phyloP scores from a whole-genome alignment of 2,329 filamentous ascomycete species.

The Fusarium sp. region DNA sequence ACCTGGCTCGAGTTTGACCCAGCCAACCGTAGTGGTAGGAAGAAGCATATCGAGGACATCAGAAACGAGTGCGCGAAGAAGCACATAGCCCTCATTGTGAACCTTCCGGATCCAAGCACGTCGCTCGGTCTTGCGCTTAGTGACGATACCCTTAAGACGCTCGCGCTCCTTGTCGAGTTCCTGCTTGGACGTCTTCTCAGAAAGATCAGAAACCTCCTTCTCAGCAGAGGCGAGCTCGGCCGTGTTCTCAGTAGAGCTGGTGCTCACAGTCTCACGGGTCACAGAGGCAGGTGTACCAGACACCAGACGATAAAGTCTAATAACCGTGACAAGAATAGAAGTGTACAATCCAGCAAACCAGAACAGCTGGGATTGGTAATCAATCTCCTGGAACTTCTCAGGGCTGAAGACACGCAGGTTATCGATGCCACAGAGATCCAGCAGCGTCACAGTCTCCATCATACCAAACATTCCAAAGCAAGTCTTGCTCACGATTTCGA shows the following conservation, averaged over 20 bases:
- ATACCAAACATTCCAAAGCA: slow-evolving; percentile 75
- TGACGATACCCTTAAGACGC: slow-evolving; percentile 50
- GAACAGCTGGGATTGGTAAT: slow-evolving; percentile 72
- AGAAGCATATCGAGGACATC: slow-evolving; percentile 72
- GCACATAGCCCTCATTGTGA: slow-evolving; percentile 44
- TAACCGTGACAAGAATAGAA: slow-evolving; percentile 57
- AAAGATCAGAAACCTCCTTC: slow-evolving; percentile 32
- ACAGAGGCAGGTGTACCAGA: slow-evolving; percentile 51
- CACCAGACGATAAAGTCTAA: slow-evolving; percentile 55
- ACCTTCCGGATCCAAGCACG: slow-evolving; percentile 46
- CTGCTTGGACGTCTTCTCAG: slow-evolving; percentile 34
- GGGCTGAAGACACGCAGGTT: slow-evolving; percentile 64
- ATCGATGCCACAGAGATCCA: slow-evolving; percentile 60
- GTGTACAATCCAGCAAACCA: slow-evolving; percentile 74
- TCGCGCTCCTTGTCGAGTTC: slow-evolving; percentile 49
- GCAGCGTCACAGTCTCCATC: slow-evolving; percentile 72
- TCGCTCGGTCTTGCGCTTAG: slow-evolving; percentile 49
- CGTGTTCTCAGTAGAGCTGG: slow-evolving; percentile 40
- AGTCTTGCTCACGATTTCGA: slow-evolving; percentile 67
- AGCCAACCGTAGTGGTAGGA: slow-evolving; percentile 69
- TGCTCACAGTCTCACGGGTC: slow-evolving; percentile 45
- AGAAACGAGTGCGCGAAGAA: slow-evolving; percentile 63
- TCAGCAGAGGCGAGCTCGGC: slow-evolving; percentile 23
- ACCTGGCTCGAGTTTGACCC: slow-evolving; percentile 64
- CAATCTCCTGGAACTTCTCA: slow-evolving; percentile 58